Conservation (phyloP, 352 stramenopile genomes). For the Globisporangium nunn region DNA sequence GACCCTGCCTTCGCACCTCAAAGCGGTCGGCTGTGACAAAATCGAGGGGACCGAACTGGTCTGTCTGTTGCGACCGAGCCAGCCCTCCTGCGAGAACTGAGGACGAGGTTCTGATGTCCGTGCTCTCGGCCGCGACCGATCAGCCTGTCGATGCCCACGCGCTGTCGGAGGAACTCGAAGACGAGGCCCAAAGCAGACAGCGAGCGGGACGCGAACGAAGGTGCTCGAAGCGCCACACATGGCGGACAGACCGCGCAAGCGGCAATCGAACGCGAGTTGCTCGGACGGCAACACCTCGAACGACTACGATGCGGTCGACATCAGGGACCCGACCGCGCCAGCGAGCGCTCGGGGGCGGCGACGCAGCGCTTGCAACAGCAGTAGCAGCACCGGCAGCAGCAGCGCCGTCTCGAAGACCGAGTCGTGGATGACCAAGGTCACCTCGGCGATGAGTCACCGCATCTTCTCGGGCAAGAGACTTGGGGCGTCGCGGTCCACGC, state of each 20-base stretch:
- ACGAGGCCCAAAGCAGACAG: not conserved
- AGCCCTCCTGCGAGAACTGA: not conserved
- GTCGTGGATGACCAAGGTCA: slow-evolving; percentile 70
- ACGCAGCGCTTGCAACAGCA: slow-evolving; percentile 20
- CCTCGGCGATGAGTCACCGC: slow-evolving; percentile 48
- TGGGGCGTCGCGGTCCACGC: slow-evolving; percentile 42
- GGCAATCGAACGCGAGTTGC: slow-evolving; percentile 18
- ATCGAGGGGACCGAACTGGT: too few relatives aligned
- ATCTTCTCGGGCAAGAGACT: slow-evolving; percentile 52
- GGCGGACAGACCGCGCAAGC: slow-evolving; percentile 33
- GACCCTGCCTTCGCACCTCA: too few relatives aligned
- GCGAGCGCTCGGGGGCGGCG: slow-evolving; percentile 3
- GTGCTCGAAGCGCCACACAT: slow-evolving; percentile 13
- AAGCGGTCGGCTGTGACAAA: too few relatives aligned
- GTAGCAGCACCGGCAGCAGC: slow-evolving; percentile 3
- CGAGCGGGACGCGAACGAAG: not conserved
- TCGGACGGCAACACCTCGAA: slow-evolving; percentile 14
- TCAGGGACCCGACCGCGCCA: slow-evolving; percentile 5
- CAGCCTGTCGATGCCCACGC: not conserved
- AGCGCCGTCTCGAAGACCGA: slow-evolving; percentile 20
- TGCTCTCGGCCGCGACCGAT: not conserved
- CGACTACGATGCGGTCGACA: slow-evolving; percentile 33
- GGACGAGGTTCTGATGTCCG: slow-evolving; percentile 1
- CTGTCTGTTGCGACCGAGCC: too few relatives aligned
- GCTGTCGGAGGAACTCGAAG: not conserved